These are phyloP conservation scores for Diutina ranongensis DNA, from an alignment of 1,139 yeast species.

Conservation along the genomic window DNA sequence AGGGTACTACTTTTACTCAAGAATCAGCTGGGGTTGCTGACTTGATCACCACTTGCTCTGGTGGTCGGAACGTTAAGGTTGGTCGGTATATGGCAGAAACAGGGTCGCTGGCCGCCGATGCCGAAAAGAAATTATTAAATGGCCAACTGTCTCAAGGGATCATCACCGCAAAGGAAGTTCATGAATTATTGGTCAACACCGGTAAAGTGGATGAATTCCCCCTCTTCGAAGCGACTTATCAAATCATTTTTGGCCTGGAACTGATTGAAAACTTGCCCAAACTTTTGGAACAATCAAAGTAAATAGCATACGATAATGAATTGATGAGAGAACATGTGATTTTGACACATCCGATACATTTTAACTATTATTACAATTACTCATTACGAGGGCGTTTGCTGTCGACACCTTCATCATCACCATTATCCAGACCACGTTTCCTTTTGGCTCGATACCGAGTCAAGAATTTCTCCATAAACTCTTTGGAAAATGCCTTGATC, in stretches of 20 bases:
- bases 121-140: slow-evolving; percentile 72
- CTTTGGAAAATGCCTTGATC: slow-evolving; percentile 49
- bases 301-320: neutral
- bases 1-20: slow-evolving; percentile 71
- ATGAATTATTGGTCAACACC: slow-evolving; percentile 60
- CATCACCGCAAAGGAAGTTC: slow-evolving; percentile 80
- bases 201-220: slow-evolving; percentile 67
- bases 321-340: neutral
- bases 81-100: slow-evolving; percentile 70
- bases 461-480: slow-evolving; percentile 68
- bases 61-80: slow-evolving; percentile 89
- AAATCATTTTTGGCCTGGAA: slow-evolving; percentile 63
- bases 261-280: slow-evolving; percentile 53
- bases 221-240: slow-evolving; percentile 74
- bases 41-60: slow-evolving; percentile 89
- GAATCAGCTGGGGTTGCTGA: slow-evolving; percentile 97
- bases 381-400: slow-evolving; percentile 1
- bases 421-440: neutral
- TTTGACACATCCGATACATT: no score
- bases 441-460: slow-evolving; percentile 35
- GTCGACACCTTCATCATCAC: neutral
- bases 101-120: slow-evolving; percentile 60
- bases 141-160: slow-evolving; percentile 96
- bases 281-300: slow-evolving; percentile 31
- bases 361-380: slow-evolving; percentile 1